phyloP scores from a whole-genome alignment of 2,329 filamentous ascomycete species.

The Epichloe sylvatica region DNA sequence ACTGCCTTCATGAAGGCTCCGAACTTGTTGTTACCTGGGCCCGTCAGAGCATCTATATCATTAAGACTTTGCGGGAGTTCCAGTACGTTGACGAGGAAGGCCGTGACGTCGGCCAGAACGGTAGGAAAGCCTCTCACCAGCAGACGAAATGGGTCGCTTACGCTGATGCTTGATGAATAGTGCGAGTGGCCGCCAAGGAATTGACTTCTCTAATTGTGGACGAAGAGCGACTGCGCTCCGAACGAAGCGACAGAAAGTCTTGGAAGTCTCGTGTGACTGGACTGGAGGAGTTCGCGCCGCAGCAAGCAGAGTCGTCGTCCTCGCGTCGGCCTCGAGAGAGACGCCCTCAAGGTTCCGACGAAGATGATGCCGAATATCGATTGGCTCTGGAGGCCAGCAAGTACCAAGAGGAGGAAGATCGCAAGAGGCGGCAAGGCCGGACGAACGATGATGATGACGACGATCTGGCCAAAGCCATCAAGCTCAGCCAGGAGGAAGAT shows the following conservation, averaged over 20 bases:
- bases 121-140: constrained; percentile 35
- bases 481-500: constrained; percentile 87
- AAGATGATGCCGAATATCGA: constrained; percentile 81
- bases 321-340: constrained; percentile 34
- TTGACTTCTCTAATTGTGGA: constrained; percentile 83
- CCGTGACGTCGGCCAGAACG: constrained; percentile 89
- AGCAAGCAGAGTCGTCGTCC: constrained; percentile 26
- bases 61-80: constrained; percentile 95
- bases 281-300: constrained; percentile 62
- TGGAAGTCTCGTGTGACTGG: constrained; percentile 97
- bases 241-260: constrained; percentile 78
- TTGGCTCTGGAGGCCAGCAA: constrained; percentile 92
- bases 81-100: constrained; percentile 94
- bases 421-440: constrained; percentile 53
- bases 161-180: constrained; percentile 31
- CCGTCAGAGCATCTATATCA: constrained; percentile 94
- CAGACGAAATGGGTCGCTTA: not conserved
- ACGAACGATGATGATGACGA: constrained; percentile 52
- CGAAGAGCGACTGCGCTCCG: constrained; percentile 79
- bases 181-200: constrained; percentile 91
- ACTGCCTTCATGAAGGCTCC: constrained; percentile 92
- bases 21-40: constrained; percentile 96
- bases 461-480: constrained; percentile 87
- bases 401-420: constrained; percentile 84
- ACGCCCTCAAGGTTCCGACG: constrained; percentile 42